A percentile compares a stretch with the other conserved stretches of the same genome.
These are phyloP conservation scores for Lachancea kluyveri DNA, from an alignment of 805 yeast species.

Conservation along the genomic window DNA sequence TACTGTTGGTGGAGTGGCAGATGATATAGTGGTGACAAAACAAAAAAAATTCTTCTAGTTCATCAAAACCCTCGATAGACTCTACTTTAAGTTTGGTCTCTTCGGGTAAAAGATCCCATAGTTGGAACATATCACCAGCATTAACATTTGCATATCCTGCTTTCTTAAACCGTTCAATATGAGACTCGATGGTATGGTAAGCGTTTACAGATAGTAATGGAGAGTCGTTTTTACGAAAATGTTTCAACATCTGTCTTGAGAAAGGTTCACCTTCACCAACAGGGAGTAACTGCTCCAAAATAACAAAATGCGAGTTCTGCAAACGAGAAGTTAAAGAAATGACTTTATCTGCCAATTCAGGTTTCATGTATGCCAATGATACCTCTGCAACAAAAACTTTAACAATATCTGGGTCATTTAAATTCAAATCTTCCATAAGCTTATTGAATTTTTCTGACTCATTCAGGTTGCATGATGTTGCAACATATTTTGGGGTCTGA, in stretches of 20 bases:
- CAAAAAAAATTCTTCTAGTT: slow-evolving; percentile 72
- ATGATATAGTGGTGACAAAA: slow-evolving; percentile 72
- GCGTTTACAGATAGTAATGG: slow-evolving; percentile 59
- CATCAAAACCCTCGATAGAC: slow-evolving; percentile 66
- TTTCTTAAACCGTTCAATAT: slow-evolving; percentile 41
- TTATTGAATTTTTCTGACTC: slow-evolving; percentile 34
- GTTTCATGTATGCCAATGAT: slow-evolving; percentile 73
- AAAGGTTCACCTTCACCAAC: slow-evolving; percentile 58
- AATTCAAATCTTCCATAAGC: slow-evolving; percentile 8
- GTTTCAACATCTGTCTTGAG: slow-evolving; percentile 67
- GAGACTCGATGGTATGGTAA: slow-evolving; percentile 48
- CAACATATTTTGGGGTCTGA: slow-evolving; percentile 42
- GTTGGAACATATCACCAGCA: slow-evolving; percentile 46
- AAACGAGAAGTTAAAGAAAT: slow-evolving; percentile 40
- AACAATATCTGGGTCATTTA: slow-evolving; percentile 27
- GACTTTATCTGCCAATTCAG: slow-evolving; percentile 56
- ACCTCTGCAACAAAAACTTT: slow-evolving; percentile 75
- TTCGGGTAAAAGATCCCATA: slow-evolving; percentile 47
- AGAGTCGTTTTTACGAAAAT: slow-evolving; percentile 58
- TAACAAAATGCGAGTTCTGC: slow-evolving; percentile 50
- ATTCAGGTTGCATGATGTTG: slow-evolving; percentile 65
- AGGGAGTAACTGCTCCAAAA: slow-evolving; percentile 70
- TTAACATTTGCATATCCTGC: slow-evolving; percentile 45
- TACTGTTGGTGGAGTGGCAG: slow-evolving; percentile 52
- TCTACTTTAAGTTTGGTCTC: slow-evolving; percentile 38